Base-by-base conservation (phyloP, 2,329 filamentous ascomycete genomes). In the Trichothecium roseum region DNA sequence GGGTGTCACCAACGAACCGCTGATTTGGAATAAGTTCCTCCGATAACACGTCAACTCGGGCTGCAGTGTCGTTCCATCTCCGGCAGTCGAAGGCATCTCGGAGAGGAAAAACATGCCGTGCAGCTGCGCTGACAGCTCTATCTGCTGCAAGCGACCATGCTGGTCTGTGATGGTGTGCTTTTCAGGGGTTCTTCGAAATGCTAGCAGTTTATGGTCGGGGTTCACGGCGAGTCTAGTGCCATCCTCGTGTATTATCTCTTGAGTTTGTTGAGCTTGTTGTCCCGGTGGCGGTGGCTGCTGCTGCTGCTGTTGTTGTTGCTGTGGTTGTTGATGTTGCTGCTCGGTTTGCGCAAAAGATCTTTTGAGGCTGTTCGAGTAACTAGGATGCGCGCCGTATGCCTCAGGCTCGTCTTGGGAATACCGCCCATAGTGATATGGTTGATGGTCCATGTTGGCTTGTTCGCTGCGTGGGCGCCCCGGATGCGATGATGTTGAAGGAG, bases 21-120 rank as follows among this genome's bases (percentile, higher is more conserved):
- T 94, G 51, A 95, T 93, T 57, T 95, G 89, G 59, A 96, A 96
- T 33, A 96, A 68, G 53, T 96, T 96, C 32, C 89, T 78, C 44
- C 89, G 82, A 60, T 96, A 96, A 68, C 89, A 96, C 3, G 89
- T 96, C 55, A 96, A 61, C 60, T 96, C 89, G 35, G 76, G 85
- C 53, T 83, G 81, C 34, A 79, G 63, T 32, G 70, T 55, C 31
- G 59, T 64, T 40, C 71, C 73, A 44, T 81, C 74, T 44, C 57
- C 66, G 37, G 66, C 62, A 41, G 69, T 76, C 50, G 80, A 72
- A 2, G 81, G 79, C 63, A 83, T 82, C 54, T 89, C 84, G 20
- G 84, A 86, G 22, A 89, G 66, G 55, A 89, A 89, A 64, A 89
- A 89, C 83, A 89, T 88, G 63, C 84, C 84, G 52, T 88, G 83